Percentiles rank a stretch among this genome's conserved stretches.
These are phyloP conservation scores for Annulohypoxylon nitens DNA, from an alignment of 495 filamentous ascomycete genomes.

Conservation along the genomic window DNA sequence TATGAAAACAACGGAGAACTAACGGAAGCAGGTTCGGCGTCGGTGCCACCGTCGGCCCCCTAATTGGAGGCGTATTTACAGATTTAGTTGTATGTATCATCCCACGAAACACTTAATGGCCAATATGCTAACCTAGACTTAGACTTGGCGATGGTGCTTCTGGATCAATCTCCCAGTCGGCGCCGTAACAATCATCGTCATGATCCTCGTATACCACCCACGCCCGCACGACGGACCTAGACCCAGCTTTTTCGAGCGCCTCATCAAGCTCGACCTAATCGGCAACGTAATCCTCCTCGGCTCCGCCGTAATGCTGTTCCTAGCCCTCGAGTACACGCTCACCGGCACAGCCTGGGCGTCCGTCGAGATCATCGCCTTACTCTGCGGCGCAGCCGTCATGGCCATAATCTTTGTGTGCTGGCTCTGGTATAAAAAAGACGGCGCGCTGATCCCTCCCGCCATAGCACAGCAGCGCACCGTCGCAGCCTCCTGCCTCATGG, in stretches of 20 bases:
- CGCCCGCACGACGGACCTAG: conserved; percentile 43
- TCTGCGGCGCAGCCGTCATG: conserved; percentile 51
- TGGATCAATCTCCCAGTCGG: conserved; percentile 81
- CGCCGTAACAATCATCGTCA: conserved; percentile 70
- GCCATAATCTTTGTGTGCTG: conserved; percentile 68
- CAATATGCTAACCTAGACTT: conserved; percentile 6
- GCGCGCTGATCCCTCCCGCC: conserved; percentile 75
- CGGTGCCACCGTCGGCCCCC: conserved; percentile 70
- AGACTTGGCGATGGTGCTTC: conserved; percentile 81
- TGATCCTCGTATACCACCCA: conserved; percentile 70
- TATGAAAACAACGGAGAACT: background rate
- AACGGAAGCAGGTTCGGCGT: conserved; percentile 52
- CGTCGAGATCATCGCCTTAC: conserved; percentile 71
- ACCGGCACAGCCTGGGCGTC: conserved; percentile 70
- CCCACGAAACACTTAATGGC: background rate
- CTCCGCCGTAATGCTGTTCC: conserved; percentile 71
- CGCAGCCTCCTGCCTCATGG: conserved; percentile 64
- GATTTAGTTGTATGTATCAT: conserved; percentile 55
- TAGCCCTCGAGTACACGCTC: conserved; percentile 81
- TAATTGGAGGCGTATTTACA: conserved; percentile 69
- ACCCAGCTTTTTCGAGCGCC: conserved; percentile 31
- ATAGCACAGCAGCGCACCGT: conserved; percentile 75
- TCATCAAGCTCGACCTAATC: conserved; percentile 71
- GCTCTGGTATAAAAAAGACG: conserved; percentile 64
- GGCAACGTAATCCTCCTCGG: conserved; percentile 74